Conservation (phyloP, 2,329 filamentous ascomycete species). For the Thelonectria discophora region DNA sequence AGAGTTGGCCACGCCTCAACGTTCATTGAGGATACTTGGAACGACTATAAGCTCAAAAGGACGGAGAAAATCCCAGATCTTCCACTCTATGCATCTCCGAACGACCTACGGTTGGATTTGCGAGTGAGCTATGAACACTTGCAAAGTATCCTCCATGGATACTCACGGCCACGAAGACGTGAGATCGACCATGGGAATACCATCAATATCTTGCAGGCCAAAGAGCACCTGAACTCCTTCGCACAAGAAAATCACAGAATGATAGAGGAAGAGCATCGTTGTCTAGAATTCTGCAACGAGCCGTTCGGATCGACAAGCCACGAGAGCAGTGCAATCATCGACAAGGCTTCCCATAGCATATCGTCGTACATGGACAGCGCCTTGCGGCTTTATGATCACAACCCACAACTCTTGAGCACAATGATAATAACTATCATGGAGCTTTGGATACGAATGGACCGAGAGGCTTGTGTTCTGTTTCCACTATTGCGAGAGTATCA, state of each 20-base stretch:
- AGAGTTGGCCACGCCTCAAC: slow-evolving; percentile 22
- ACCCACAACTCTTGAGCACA: slow-evolving; percentile 34
- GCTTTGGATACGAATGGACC: slow-evolving; percentile 37
- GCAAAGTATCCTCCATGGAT: slow-evolving; percentile 24
- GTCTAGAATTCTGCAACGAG: slow-evolving; percentile 21
- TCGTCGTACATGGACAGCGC: slow-evolving; percentile 24
- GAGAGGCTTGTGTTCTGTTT: slow-evolving; percentile 30
- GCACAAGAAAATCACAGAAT: slow-evolving; percentile 25
- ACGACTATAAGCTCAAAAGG: slow-evolving; percentile 31
- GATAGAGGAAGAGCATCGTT: slow-evolving; percentile 24
- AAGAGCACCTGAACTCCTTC: slow-evolving; percentile 30
- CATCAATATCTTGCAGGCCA: slow-evolving; percentile 30
- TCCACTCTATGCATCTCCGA: slow-evolving; percentile 27
- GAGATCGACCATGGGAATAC: neutral
- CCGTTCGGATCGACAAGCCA: neutral
- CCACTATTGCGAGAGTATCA: slow-evolving; percentile 35
- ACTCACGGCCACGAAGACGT: slow-evolving; percentile 15
- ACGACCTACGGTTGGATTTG: slow-evolving; percentile 32
- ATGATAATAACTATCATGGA: slow-evolving; percentile 39
- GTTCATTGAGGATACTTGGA: slow-evolving; percentile 34
- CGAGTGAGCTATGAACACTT: slow-evolving; percentile 28
- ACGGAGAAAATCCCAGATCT: slow-evolving; percentile 34
- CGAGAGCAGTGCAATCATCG: slow-evolving; percentile 7
- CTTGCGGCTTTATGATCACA: slow-evolving; percentile 20
- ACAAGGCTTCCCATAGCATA: slow-evolving; percentile 14